Evolutionary conservation across 306 rosid species (phyloP).

Genomic region (Trichosanthes cucumerina): DNA sequence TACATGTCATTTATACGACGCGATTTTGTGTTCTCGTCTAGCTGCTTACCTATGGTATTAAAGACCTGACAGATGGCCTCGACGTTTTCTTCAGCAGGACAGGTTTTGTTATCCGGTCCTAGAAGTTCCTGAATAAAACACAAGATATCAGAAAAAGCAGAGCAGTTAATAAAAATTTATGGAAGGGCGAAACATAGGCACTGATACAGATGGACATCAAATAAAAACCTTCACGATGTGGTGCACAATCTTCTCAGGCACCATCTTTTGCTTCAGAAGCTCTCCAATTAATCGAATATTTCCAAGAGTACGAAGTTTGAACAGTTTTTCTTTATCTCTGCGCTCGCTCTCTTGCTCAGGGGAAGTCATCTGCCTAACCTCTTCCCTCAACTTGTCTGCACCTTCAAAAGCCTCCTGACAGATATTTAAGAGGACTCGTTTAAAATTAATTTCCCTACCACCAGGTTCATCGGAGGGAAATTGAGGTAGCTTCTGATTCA

Average conservation of each 20-base stretch:
- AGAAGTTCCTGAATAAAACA: slow-evolving; percentile 65
- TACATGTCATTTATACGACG: slow-evolving; percentile 70
- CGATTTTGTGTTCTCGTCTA: slow-evolving; percentile 69
- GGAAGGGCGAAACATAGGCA: background rate
- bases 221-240: slow-evolving; percentile 79
- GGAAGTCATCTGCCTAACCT: slow-evolving; percentile 65
- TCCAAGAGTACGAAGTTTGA: slow-evolving; percentile 89
- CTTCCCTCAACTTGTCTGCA: slow-evolving; percentile 71
- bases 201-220: slow-evolving; percentile 3
- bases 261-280: slow-evolving; percentile 98
- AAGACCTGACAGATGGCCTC: slow-evolving; percentile 97
- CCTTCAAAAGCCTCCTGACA: slow-evolving; percentile 99
- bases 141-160: background rate
- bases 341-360: slow-evolving; percentile 86
- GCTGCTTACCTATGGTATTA: slow-evolving; percentile 93
- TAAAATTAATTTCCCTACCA: slow-evolving; percentile 81
- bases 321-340: slow-evolving; percentile 71
- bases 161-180: background rate
- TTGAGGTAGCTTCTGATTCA: slow-evolving; percentile 68
- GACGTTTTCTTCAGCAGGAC: slow-evolving; percentile 97
- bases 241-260: slow-evolving; percentile 90
- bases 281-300: slow-evolving; percentile 94
- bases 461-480: slow-evolving; percentile 88
- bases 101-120: slow-evolving; percentile 60
- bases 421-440: slow-evolving; percentile 70